Evolutionary conservation across 2,329 filamentous ascomycete genomes (phyloP).

Genomic region (Waltergamsia citrina): DNA sequence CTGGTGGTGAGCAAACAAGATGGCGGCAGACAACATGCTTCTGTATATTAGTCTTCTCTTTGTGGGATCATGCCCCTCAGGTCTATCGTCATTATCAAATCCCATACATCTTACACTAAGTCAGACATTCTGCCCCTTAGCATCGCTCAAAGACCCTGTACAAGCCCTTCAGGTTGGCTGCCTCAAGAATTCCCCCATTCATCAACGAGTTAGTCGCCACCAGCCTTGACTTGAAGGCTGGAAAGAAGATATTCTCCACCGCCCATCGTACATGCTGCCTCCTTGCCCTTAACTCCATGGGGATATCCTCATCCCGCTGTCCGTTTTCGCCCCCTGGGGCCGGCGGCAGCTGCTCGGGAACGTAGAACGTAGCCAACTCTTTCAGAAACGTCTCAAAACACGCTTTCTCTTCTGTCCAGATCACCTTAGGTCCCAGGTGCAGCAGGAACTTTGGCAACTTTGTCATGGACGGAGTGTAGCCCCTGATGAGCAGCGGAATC

Average conservation of each 20-base stretch:
- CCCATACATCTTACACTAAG: background rate
- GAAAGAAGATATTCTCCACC: slow-evolving; percentile 82
- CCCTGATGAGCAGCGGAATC: slow-evolving; percentile 79
- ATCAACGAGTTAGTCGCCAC: slow-evolving; percentile 74
- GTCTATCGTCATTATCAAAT: background rate
- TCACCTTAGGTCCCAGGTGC: slow-evolving; percentile 75
- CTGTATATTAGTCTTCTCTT: too few species aligned
- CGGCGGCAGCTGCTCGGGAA: slow-evolving; percentile 71
- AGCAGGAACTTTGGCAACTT: slow-evolving; percentile 88
- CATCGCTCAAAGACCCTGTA: slow-evolving; percentile 95
- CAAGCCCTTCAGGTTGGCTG: slow-evolving; percentile 84
- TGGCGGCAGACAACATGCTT: too few species aligned
- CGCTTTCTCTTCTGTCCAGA: slow-evolving; percentile 75
- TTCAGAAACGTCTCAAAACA: slow-evolving; percentile 82
- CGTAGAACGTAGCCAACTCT: slow-evolving; percentile 84
- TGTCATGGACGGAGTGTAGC: slow-evolving; percentile 74
- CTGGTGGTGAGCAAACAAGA: too few species aligned
- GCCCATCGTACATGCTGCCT: slow-evolving; percentile 62
- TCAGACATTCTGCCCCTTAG: slow-evolving; percentile 40
- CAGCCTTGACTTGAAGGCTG: slow-evolving; percentile 73
- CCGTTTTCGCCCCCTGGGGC: slow-evolving; percentile 21
- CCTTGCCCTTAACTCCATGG: slow-evolving; percentile 45
- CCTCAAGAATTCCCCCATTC: slow-evolving; percentile 67
- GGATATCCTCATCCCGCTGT: slow-evolving; percentile 24
- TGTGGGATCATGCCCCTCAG: background rate